Conservation (phyloP, 495 filamentous ascomycete species). For the Penicillium psychrofluorescens region DNA sequence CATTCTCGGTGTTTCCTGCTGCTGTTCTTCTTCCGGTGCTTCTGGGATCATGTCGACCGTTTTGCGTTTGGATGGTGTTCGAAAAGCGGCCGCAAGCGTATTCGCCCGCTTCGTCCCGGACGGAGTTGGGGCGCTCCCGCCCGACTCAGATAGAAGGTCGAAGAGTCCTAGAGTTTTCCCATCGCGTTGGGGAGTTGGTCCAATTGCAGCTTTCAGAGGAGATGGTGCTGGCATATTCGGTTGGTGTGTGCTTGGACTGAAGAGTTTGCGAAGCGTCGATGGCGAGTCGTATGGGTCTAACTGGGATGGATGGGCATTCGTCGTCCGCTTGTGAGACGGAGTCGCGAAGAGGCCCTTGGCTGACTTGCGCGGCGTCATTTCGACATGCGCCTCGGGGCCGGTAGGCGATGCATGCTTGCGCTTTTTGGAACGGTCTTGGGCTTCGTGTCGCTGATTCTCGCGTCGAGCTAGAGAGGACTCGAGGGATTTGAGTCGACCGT, state of each 20-base stretch:
- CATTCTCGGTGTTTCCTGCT: constrained; percentile 28
- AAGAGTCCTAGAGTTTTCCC: constrained; percentile 86
- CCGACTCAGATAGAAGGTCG: constrained; percentile 64
- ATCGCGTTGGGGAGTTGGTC: constrained; percentile 87
- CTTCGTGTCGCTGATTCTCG: constrained; percentile 22
- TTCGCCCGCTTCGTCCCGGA: constrained; percentile 25
- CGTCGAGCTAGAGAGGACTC: constrained; percentile 22
- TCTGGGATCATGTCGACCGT: constrained; percentile 23
- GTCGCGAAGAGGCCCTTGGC: constrained; percentile 31
- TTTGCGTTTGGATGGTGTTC: constrained; percentile 34
- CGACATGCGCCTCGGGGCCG: constrained; percentile 9
- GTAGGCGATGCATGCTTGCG: constrained; percentile 31
- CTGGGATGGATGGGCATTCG: constrained; percentile 35
- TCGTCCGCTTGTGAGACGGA: constrained; percentile 36
- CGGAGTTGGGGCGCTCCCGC: constrained; percentile 39
- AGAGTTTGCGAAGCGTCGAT: constrained; percentile 48
- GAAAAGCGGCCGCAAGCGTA: constrained; percentile 22
- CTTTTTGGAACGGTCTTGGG: constrained; percentile 27
- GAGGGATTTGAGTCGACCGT: constrained; percentile 63
- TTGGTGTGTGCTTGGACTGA: constrained; percentile 50
- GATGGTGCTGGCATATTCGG: constrained; percentile 25
- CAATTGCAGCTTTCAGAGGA: constrained; percentile 46
- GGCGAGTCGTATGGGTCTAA: constrained; percentile 53
- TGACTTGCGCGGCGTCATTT: constrained; percentile 26
- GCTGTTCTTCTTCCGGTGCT: constrained; percentile 23